Evolutionary conservation across 352 stramenopile genomes (phyloP).

Genomic region (Phytopythium oedochilum): DNA sequence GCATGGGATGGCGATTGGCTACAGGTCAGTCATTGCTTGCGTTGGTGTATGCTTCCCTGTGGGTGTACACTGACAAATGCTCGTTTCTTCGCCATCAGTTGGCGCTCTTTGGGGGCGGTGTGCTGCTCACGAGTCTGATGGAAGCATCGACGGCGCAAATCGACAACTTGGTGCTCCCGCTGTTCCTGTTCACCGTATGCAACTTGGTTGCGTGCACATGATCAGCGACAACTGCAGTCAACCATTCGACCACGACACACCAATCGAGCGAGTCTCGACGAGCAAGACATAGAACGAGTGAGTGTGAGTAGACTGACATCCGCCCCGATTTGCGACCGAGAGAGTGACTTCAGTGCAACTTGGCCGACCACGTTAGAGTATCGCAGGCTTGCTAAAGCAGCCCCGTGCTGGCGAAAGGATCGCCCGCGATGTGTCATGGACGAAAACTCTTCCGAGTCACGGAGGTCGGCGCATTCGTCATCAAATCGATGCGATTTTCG

Average conservation of each 20-base stretch:
- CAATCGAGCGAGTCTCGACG: background rate
- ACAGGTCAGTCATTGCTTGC: slow-evolving; percentile 23
- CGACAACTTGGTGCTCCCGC: slow-evolving; percentile 78
- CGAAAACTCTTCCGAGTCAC: too few relatives aligned
- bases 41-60: background rate
- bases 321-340: background rate
- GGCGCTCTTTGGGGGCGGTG: slow-evolving; percentile 15
- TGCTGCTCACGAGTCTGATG: slow-evolving; percentile 54
- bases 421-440: too few relatives aligned
- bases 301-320: background rate
- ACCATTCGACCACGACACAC: background rate
- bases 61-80: background rate
- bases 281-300: background rate
- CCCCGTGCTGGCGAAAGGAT: too few relatives aligned
- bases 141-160: slow-evolving; percentile 74
- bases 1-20: slow-evolving; percentile 14
- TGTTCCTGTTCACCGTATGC: slow-evolving; percentile 53
- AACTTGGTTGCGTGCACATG: slow-evolving; percentile 51
- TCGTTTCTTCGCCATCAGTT: slow-evolving; percentile 15
- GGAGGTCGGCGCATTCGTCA: too few relatives aligned
- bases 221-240: slow-evolving; percentile 4
- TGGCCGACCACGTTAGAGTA: too few relatives aligned
- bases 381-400: too few relatives aligned
- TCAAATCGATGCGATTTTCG: too few relatives aligned
- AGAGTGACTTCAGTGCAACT: too few relatives aligned